A percentile compares a stretch with the other conserved stretches of the same genome.
phyloP scores from a whole-genome alignment of 2,329 filamentous ascomycete species.

The Pestalotiopsis sp. region DNA sequence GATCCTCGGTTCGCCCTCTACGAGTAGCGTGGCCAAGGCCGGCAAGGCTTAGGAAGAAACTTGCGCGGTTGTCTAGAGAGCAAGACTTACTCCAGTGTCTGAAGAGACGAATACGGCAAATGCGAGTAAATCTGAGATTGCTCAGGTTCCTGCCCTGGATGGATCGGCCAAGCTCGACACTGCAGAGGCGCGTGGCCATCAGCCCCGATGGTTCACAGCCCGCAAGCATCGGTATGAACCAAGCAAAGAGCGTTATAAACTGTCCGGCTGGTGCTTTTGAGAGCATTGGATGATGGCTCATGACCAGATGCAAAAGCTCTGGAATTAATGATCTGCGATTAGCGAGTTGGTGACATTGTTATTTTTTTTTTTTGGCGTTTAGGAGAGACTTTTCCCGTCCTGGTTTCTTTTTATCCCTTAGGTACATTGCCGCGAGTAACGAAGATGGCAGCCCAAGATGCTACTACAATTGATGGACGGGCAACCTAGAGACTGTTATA shows the following conservation, averaged over 20 bases:
- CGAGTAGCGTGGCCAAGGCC: background rate
- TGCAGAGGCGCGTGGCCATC: background rate
- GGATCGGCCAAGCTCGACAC: background rate
- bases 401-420: background rate
- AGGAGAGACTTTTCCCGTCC: background rate
- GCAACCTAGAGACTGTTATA: background rate
- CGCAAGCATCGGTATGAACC: background rate
- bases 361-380: background rate
- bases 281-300: background rate
- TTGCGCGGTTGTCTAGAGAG: slow-evolving; percentile 7
- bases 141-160: too few relatives aligned
- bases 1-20: background rate
- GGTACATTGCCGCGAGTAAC: background rate
- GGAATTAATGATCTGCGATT: background rate
- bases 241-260: background rate
- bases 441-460: background rate
- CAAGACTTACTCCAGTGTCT: background rate
- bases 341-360: background rate
- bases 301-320: background rate
- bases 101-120: background rate
- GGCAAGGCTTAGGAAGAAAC: slow-evolving; percentile 5
- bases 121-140: background rate
- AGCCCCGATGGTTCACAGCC: background rate
- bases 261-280: background rate
- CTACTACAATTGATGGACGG: background rate